phyloP scores from a whole-genome alignment of 352 stramenopile genomes.

The Aphanomyces stellatus region DNA sequence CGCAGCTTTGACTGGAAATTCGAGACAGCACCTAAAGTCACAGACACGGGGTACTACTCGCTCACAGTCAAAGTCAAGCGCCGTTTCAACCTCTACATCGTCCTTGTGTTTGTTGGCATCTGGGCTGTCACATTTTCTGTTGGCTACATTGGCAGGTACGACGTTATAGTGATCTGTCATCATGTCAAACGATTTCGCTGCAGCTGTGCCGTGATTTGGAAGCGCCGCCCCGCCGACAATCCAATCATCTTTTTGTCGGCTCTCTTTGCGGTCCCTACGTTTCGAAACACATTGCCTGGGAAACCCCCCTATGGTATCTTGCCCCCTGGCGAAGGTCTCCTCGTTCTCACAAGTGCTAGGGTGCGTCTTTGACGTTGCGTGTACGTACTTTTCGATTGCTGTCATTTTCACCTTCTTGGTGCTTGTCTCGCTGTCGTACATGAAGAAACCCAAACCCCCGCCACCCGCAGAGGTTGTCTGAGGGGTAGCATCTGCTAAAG shows the following conservation, averaged over 20 bases:
- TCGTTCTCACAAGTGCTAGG: no score
- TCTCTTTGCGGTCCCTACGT: slow-evolving; percentile 15
- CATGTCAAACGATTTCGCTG: background rate
- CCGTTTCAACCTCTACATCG: slow-evolving; percentile 15
- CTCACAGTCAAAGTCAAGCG: background rate
- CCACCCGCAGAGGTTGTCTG: no score
- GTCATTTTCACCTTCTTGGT: slow-evolving; percentile 8
- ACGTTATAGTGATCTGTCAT: background rate
- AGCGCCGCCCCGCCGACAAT: slow-evolving; percentile 1
- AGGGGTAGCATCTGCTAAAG: no score
- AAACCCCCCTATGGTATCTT: slow-evolving; percentile 13
- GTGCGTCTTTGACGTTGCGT: slow-evolving; percentile 13
- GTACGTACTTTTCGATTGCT: slow-evolving; percentile 14
- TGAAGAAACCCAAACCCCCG: slow-evolving; percentile 1
- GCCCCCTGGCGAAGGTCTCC: no score
- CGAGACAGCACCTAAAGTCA: background rate
- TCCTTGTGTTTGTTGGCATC: slow-evolving; percentile 3
- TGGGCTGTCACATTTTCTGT: slow-evolving; percentile 11
- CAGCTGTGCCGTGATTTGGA: slow-evolving; percentile 11
- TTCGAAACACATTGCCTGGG: slow-evolving; percentile 14
- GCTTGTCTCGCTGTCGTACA: slow-evolving; percentile 2
- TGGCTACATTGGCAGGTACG: slow-evolving; percentile 15
- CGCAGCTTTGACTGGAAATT: background rate
- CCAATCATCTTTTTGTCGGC: slow-evolving; percentile 11
- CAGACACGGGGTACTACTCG: background rate